Base-by-base conservation (phyloP, 352 stramenopile genomes). In the Globisporangium sylvaticum region DNA sequence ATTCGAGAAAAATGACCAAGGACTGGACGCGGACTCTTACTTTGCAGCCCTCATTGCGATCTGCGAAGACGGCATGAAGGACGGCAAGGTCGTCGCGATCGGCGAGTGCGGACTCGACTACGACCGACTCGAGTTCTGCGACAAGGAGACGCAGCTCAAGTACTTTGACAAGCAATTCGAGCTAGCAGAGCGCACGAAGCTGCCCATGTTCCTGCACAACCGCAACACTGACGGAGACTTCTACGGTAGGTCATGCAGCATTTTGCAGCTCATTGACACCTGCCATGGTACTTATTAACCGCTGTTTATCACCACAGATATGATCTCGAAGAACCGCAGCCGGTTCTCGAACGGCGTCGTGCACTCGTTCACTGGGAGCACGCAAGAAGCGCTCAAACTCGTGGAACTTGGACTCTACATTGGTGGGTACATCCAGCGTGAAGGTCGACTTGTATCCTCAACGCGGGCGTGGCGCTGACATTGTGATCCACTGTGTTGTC, bases 171-270 rank as follows among this genome's bases (percentile, higher is more conserved):
- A 87, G 54, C 97, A 99, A 65, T 91, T 99, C 55, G 77, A 97
- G 67, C 79, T 99, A 29, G 84, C 86, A 7, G 80, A 93, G 58
- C 44, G 71, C 61, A 90, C 81, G 18, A 69, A 84, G 48, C 67
- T 99, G 62, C 96, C 97, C 24, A 81, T 99, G 53, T 99, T 99
- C 83, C 81, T 99, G 39, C 97, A 99, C 81, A 98, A 98, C 69
- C 88, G 97, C 29, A 98, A 98, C 68, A 97, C 94, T 6, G 83
- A 82, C 32, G 78, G 82, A 14, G 96, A 99, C 74, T 97, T 99
- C 64, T 90, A 90, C 54, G 81, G 86, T 93, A 57, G n/a, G 65
- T 29, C 12, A 34, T 27, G 22, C 6, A 37, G 48, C 48, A 2
- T 8, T 8, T 58, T 4, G 25, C n/a, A 29, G 24, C 25, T 18